Conservation (phyloP, 306 rosid genomes). For the Morella rubra region DNA sequence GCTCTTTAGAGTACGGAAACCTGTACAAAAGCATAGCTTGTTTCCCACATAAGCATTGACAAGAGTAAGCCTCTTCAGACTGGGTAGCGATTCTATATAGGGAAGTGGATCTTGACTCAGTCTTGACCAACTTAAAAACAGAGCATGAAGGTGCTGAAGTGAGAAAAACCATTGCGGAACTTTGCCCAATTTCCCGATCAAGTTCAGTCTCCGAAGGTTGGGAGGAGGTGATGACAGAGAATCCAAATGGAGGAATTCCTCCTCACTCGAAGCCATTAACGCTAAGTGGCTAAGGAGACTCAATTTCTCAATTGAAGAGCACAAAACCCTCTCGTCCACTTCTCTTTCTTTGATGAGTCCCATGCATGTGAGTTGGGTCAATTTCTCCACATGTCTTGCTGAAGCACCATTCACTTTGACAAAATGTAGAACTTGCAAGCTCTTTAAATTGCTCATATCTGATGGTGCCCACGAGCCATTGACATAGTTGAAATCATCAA, state of each 20-base stretch:
- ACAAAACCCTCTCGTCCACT: neutral
- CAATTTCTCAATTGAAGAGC: slow-evolving; percentile 20
- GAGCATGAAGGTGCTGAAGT: neutral
- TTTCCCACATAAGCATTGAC: no score
- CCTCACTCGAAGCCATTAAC: neutral
- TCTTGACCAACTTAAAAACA: slow-evolving; percentile 8
- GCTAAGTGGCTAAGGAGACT: slow-evolving; percentile 1
- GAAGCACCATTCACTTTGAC: neutral
- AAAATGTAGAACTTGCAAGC: slow-evolving; percentile 1
- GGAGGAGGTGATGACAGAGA: slow-evolving; percentile 24
- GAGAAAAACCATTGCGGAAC: slow-evolving; percentile 16
- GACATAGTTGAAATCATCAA: neutral
- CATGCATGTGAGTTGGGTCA: slow-evolving; percentile 19
- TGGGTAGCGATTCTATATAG: no score
- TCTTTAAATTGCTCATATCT: neutral
- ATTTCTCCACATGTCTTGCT: neutral
- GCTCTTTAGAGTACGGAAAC: no score
- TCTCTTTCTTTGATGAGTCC: slow-evolving; percentile 9
- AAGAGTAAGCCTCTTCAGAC: no score
- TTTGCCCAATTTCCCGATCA: slow-evolving; percentile 5
- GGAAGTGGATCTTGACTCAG: neutral
- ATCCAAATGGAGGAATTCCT: neutral
- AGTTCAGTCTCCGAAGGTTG: neutral
- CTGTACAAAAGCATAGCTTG: no score
- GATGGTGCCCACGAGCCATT: neutral